phyloP scores from a whole-genome alignment of 371 early-diverging fungal species.

The Basidiobolus meristosporus region DNA sequence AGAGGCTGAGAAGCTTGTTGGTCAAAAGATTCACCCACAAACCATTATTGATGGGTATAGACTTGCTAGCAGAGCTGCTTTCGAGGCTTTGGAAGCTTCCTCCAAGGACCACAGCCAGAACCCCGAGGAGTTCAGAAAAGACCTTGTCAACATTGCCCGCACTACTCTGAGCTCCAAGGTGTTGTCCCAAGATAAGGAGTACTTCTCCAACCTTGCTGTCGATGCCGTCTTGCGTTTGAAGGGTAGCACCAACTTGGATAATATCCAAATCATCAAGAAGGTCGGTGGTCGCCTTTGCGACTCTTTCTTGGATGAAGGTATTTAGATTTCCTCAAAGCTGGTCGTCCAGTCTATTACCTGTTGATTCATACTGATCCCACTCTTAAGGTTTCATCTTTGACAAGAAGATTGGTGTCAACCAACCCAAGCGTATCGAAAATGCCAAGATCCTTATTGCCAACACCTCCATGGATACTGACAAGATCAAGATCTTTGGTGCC shows the following conservation, averaged over 20 bases:
- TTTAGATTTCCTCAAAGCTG: too few species aligned
- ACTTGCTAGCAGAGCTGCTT: constrained; percentile 75
- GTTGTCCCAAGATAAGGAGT: constrained; percentile 88
- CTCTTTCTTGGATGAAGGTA: constrained; percentile 92
- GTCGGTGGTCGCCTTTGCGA: constrained; percentile 91
- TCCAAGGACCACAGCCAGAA: constrained; percentile 57
- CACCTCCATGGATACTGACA: constrained; percentile 99
- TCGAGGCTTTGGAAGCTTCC: constrained; percentile 65
- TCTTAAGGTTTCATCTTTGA: constrained; percentile 80
- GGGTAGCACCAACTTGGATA: constrained; percentile 92
- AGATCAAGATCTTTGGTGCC: constrained; percentile 99
- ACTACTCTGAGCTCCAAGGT: constrained; percentile 98
- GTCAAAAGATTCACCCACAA: constrained; percentile 94
- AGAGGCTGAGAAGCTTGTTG: constrained; percentile 88
- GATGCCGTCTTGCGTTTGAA: constrained; percentile 91
- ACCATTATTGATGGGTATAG: constrained; percentile 96
- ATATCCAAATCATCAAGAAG: constrained; percentile 99
- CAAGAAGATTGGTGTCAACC: constrained; percentile 96
- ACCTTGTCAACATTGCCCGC: constrained; percentile 91
- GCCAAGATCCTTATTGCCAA: constrained; percentile 96
- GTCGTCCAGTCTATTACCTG: background rate
- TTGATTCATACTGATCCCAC: background rate
- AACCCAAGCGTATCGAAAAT: constrained; percentile 89
- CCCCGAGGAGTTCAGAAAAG: constrained; percentile 51
- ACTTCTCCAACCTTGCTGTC: constrained; percentile 93